Evolutionary conservation across 352 stramenopile genomes (phyloP), one percentile per base, ranked within the genome.

Genomic region (Phytophthora tubulina): DNA sequence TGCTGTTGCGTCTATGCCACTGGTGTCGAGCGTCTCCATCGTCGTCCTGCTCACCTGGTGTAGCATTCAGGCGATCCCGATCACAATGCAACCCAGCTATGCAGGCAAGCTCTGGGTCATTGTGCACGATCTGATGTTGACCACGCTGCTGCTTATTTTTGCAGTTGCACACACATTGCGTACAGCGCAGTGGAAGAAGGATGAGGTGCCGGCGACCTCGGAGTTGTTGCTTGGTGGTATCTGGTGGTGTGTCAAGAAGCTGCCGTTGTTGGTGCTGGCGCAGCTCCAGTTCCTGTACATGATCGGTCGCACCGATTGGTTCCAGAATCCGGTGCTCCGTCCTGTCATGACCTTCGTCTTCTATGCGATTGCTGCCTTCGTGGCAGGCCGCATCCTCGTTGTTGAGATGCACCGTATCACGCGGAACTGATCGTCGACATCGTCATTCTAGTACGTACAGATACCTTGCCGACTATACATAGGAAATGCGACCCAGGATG

Each of bases 301-400:
- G 49, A 66, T 90, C 14, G 84, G 82, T 0, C 84, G 84, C 21
- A 92, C 81, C 0, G 87, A 95, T 68, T 80, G 70, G 76, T 91
- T 95, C 59, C 75, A 80, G 75, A 92, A 95, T 73, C 87, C 87
- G 1, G 87, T 95, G 70, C 69, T 95, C 8, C 87, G 87, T 38
- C 87, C 87, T 38, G 74, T 90, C 6, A 84, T 91, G 67, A 80
- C 85, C n/a, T 86, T 88, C 64, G 58, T 72, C 68, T 75, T 86
- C 46, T 70, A 91, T 21, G 74, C 54, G 5, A 65, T 73, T 9
- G 49, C 88, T n/a, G 63, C 63, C 27, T 61, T 74, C 3, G 58
- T 87, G 27, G 79, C 88, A 63, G 71, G 85, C 52, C 82, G 86
- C 54, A 80, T 91, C 35, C 69, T 93, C 41, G 48, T 82, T 31